These are phyloP conservation scores for Globisporangium ultimum DNA, from an alignment of 352 stramenopile genomes.

Conservation along the genomic window DNA sequence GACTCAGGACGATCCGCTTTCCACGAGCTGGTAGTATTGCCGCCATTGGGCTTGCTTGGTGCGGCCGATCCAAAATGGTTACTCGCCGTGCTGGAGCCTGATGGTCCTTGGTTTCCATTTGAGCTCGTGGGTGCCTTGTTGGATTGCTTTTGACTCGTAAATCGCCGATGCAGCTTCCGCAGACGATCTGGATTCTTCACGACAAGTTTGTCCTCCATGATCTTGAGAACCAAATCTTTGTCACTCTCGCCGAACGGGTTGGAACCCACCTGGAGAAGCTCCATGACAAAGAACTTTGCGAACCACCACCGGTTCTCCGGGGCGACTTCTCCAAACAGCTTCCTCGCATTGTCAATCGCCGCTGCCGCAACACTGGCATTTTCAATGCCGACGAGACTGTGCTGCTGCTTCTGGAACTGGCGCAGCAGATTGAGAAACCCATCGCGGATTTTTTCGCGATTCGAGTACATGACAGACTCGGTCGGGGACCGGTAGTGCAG, in stretches of 20 bases:
- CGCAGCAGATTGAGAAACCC: constrained; percentile 52
- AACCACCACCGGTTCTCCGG: constrained; percentile 75
- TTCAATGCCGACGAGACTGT: constrained; percentile 43
- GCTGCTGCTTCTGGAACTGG: constrained; percentile 56
- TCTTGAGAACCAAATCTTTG: constrained; percentile 65
- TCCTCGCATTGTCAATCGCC: constrained; percentile 23
- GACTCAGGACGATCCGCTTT: neutral
- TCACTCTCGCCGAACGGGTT: constrained; percentile 73
- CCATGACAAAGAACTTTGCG: constrained; percentile 67
- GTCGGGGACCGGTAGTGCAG: constrained; percentile 54
- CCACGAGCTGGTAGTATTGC: neutral
- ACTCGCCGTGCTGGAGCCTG: neutral
- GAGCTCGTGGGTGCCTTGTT: neutral
- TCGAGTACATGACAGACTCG: constrained; percentile 54
- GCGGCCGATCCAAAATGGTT: neutral
- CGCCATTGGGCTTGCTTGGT: neutral
- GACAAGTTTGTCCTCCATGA: constrained; percentile 65
- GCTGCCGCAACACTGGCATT: constrained; percentile 23
- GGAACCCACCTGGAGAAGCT: constrained; percentile 61
- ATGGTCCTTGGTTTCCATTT: neutral
- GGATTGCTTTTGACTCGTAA: constrained; percentile 46
- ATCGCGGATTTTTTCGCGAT: constrained; percentile 67
- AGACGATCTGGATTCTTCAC: constrained; percentile 63
- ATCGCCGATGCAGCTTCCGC: constrained; percentile 66
- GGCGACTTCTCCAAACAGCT: constrained; percentile 35